Percentiles rank a stretch among this genome's conserved stretches.
phyloP scores from a whole-genome alignment of 306 rosid species.

The Inga oerstediana region DNA sequence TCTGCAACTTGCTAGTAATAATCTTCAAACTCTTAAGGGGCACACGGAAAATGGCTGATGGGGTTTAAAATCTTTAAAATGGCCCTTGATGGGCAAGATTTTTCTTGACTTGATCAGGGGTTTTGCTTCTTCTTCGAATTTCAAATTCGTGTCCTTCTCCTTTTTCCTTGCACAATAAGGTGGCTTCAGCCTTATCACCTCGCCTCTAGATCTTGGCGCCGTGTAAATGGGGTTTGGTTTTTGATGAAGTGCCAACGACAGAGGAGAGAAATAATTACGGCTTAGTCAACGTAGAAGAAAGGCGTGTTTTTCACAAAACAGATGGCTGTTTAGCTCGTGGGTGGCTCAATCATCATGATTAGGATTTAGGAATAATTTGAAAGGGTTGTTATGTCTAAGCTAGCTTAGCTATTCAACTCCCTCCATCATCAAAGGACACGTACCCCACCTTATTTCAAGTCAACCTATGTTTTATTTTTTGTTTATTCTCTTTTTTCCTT shows the following conservation, averaged over 20 bases:
- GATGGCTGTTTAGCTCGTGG: not conserved
- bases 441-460: not conserved
- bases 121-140: too few relatives aligned
- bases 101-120: too few relatives aligned
- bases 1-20: not conserved
- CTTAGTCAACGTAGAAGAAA: constrained; percentile 11
- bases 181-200: too few relatives aligned
- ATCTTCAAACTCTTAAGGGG: not conserved
- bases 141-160: too few relatives aligned
- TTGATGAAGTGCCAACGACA: not conserved
- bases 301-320: not conserved
- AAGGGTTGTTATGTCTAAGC: not conserved
- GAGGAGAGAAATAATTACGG: too few relatives aligned
- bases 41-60: not conserved
- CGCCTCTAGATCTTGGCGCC: constrained; percentile 13
- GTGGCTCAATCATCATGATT: not conserved
- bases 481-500: not conserved
- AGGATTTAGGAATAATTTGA: not conserved
- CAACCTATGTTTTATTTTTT: not conserved
- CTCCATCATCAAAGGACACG: not conserved
- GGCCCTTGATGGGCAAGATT: too few relatives aligned
- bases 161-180: too few relatives aligned
- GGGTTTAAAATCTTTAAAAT: not conserved
- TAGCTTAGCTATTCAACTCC: not conserved
- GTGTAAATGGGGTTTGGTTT: constrained; percentile 22